A percentile compares a stretch with the other conserved stretches of the same genome.
Conservation (phyloP, 768 basidiomycete genomes). For the Cystobasidium tubakii region DNA sequence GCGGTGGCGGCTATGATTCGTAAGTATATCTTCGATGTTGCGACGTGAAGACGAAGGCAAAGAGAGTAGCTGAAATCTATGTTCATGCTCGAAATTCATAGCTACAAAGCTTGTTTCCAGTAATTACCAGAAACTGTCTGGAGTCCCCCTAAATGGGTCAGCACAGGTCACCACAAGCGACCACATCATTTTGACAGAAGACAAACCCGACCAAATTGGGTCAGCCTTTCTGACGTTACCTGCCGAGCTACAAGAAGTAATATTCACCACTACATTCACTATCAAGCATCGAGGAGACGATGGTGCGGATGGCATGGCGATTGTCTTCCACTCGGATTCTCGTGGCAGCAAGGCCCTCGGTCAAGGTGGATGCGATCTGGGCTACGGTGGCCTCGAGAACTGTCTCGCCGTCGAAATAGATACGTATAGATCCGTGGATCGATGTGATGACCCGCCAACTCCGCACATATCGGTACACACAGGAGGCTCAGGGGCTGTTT, state of each 20-base stretch:
- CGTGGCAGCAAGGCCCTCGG: background rate
- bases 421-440: constrained; percentile 23
- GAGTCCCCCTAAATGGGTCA: background rate
- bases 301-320: constrained; percentile 28
- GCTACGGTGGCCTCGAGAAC: constrained; percentile 24
- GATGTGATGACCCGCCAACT: constrained; percentile 31
- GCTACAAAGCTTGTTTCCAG: background rate
- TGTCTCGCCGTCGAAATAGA: constrained; percentile 26
- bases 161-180: background rate
- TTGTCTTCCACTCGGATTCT: constrained; percentile 17
- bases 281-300: constrained; percentile 4
- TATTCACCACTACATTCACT: background rate
- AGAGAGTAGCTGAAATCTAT: background rate
- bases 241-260: background rate
- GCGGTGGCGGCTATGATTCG: background rate
- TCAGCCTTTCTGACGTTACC: constrained; percentile 28
- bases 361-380: constrained; percentile 25
- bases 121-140: background rate
- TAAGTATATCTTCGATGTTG: no score
- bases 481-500: background rate
- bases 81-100: background rate
- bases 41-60: no score
- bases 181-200: background rate
- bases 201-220: background rate
- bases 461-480: constrained; percentile 31